phyloP scores from a whole-genome alignment of 305 asterid species.

The Fraxinus latifolia region DNA sequence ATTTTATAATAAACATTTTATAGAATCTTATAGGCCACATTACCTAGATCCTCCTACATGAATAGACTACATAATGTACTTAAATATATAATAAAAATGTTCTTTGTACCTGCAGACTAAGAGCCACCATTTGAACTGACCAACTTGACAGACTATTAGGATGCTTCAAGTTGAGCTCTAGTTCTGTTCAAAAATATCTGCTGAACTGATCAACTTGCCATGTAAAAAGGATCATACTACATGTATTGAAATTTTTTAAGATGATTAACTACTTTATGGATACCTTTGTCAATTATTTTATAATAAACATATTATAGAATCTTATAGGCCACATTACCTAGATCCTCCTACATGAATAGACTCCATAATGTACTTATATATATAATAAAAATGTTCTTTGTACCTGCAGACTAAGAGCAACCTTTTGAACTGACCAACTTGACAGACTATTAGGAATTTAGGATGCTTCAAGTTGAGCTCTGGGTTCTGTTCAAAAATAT shows the following conservation, averaged over 20 bases:
- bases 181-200: not conserved
- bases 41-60: constrained; percentile 34
- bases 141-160: not conserved
- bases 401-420: not conserved
- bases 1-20: constrained; percentile 1
- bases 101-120: not conserved
- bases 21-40: constrained; percentile 25
- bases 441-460: not conserved
- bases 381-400: not conserved
- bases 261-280: not conserved
- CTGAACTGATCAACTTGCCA: no score
- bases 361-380: not conserved
- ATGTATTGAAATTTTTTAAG: no score
- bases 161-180: not conserved
- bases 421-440: not conserved
- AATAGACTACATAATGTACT: not conserved
- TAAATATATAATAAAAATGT: not conserved
- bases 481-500: not conserved
- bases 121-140: not conserved
- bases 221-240: no score
- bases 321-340: constrained; percentile 28
- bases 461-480: not conserved
- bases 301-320: constrained; percentile 16
- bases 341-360: constrained; percentile 28
- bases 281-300: not conserved